Base-by-base conservation (phyloP, 2,329 filamentous ascomycete species). In the Stenocarpella maydis region DNA sequence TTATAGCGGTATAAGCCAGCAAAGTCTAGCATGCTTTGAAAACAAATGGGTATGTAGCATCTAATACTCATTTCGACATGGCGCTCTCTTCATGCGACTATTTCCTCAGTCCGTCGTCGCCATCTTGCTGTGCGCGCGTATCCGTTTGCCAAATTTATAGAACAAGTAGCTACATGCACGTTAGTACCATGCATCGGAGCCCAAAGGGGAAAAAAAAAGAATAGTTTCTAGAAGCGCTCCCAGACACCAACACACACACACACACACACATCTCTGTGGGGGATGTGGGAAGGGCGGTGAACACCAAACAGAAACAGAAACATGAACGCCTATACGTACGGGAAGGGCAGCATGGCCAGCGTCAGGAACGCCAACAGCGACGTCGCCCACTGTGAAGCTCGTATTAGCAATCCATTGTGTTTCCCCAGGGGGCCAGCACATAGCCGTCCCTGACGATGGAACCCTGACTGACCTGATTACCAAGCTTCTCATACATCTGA, bases 401-500 rank as follows among this genome's bases (percentile, higher is more conserved):
- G 67, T 69, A 50, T 71, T 49, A 71, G 67, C 69, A 66, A 37
- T 21, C 41, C 41, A 39, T 50, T 45, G 54, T 58, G 34, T 31
- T 60, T 63, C 53, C 65, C 39, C 49, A 54, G 34, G 34, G n/a
- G 24, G 15, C n/a, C 26, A 37, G 28, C 24, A 55, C 52, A 58
- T 28, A 39, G 52, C 52, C 64, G 64, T 66, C 50, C 9, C 12
- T 14, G 28, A 21, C 15, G 49, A 41, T 26, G 53, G 14, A 15
- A 43, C 17, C 17, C 37, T 43, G 19, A 53, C 70, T 64, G 17
- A 71, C 70, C 68, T 91, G 88, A 69, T 90, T 87, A 19, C 92
- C 92, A 28, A 95, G 83, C 31, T 81, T 84, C 10, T 86, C 77
- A 76, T 94, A 95, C 90, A 95, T 88, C 73, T 90, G 91, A 34